Evolutionary conservation across 1,284 basidiomycete genomes (phyloP), one percentile per base, ranked within the genome.

Genomic region (Laetiporus sulphureus): DNA sequence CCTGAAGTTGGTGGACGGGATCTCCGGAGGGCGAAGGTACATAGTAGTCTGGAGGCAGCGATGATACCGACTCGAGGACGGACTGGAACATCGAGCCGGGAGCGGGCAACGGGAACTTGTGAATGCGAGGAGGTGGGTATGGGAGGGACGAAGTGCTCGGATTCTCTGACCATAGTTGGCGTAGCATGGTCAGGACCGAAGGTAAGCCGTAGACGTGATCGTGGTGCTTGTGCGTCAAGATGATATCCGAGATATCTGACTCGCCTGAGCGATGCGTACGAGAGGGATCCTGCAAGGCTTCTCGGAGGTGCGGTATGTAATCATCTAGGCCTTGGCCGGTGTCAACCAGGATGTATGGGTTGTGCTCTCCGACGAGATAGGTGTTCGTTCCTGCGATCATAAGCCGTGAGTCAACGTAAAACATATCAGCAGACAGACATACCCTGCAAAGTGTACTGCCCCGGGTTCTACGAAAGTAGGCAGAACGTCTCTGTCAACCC

Each of bases 381-480:
- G 91, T 95, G 59, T 97, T 97, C 1, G 94, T 98, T 15, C 91
- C 91, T 66, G 32, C 2, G 4, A 15, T 2, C 32, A 13, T 32
- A 3, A 13, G 13, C 31, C 27, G 20, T 21, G 15, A 36, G 8
- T 32, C 20, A 12, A 10, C 6, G 5, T 11, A 12, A 15, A 33
- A 5, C 24, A 19, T 12, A 10, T 27, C n/a, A 25, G 44, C 44
- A 25, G 2, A 4, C 23, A 19, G 27, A n/a, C 44, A 31, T 41
- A 77, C 90, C 92, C 72, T 95, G 90, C 1, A 97, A 71, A 0
- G 93, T 95, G 63, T 91, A 94, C 48, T 87, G 82, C 3, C 91
- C 88, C 5, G 92, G 91, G 56, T 96, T 96, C 79, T 94, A 42
- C 6, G 13, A 18, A 19, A 27, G 12, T 2, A 12, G n/a, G n/a